These are phyloP conservation scores for Takakia lepidozioides DNA, from an alignment of 225 moss, liverwort and hornwort genomes.

Conservation along the genomic window DNA sequence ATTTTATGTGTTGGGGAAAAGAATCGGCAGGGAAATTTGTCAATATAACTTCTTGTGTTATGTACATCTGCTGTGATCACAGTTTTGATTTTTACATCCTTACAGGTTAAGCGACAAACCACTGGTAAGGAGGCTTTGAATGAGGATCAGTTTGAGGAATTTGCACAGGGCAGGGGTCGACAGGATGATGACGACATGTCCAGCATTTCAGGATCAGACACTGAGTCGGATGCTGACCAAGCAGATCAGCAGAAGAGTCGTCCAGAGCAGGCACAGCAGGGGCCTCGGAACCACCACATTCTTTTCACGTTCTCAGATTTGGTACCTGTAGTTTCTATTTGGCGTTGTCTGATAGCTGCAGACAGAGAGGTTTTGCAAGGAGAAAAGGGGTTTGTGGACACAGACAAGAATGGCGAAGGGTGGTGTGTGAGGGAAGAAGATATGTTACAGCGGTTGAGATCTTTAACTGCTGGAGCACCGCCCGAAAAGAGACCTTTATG, in stretches of 20 bases:
- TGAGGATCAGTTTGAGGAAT: constrained; percentile 77
- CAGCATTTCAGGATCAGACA: constrained; percentile 94
- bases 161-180: constrained; percentile 51
- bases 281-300: constrained; percentile 53
- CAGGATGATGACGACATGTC: constrained; percentile 71
- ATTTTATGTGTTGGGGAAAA: too few species aligned
- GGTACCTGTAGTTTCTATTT: constrained; percentile 42
- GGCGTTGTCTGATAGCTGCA: constrained; percentile 62
- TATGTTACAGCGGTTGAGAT: constrained; percentile 50
- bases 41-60: constrained; percentile 3
- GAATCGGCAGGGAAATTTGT: not conserved
- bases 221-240: constrained; percentile 44
- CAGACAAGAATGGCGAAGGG: constrained; percentile 24
- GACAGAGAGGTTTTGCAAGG: constrained; percentile 68
- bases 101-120: constrained; percentile 81
- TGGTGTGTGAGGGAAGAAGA: constrained; percentile 53
- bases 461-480: constrained; percentile 31
- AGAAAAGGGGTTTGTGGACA: constrained; percentile 49
- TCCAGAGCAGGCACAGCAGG: constrained; percentile 16
- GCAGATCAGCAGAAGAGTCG: constrained; percentile 21
- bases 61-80: not conserved
- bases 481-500: constrained; percentile 29
- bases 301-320: constrained; percentile 45
- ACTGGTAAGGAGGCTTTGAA: constrained; percentile 69
- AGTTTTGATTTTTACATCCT: not conserved